These are phyloP conservation scores for Pistacia vera DNA, from an alignment of 345 rosid species.

Conservation along the genomic window DNA sequence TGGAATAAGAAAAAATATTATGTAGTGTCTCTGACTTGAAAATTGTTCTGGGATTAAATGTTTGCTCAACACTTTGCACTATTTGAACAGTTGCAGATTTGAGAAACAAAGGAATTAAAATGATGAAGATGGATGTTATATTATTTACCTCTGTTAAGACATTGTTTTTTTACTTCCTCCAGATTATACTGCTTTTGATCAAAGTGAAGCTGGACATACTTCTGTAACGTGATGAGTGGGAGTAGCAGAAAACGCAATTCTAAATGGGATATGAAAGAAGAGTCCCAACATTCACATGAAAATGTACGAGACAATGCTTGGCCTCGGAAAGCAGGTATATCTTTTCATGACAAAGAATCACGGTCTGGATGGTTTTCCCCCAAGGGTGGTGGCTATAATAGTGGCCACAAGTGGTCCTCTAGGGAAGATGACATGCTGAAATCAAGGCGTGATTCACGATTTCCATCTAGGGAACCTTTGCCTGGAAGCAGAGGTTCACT, in stretches of 20 bases:
- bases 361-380: constrained; percentile 49
- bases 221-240: constrained; percentile 52
- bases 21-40: neutral
- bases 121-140: neutral
- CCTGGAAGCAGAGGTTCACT: constrained; percentile 56
- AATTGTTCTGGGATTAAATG: neutral
- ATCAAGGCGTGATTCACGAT: constrained; percentile 38
- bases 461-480: constrained; percentile 50
- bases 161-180: constrained; percentile 9
- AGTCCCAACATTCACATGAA: constrained; percentile 42
- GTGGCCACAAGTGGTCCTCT: constrained; percentile 51
- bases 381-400: constrained; percentile 40
- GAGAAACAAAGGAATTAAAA: neutral
- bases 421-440: constrained; percentile 34
- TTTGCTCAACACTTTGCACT: neutral
- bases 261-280: constrained; percentile 85
- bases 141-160: constrained; percentile 11
- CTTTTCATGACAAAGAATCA: constrained; percentile 49
- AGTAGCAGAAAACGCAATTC: constrained; percentile 63
- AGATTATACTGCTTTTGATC: constrained; percentile 23
- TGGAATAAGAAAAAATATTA: neutral
- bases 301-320: constrained; percentile 35
- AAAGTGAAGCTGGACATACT: constrained; percentile 18
- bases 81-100: constrained; percentile 1
- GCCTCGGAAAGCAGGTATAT: constrained; percentile 44